These are phyloP conservation scores for Austroboletus eburneus DNA, from an alignment of 768 basidiomycete genomes.

Conservation along the genomic window DNA sequence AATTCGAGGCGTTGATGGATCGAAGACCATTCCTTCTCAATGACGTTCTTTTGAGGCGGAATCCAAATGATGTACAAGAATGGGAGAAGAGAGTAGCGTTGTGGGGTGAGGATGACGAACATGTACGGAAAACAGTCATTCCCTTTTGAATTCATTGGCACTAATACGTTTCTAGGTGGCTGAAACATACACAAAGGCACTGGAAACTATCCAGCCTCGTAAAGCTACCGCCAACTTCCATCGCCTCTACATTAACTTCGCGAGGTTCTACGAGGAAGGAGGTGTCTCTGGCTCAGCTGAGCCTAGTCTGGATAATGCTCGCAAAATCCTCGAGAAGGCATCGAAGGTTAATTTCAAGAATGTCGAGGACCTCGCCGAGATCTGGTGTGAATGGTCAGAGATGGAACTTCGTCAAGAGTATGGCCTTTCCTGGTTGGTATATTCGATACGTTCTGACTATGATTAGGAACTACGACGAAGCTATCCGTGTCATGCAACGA, in stretches of 20 bases:
- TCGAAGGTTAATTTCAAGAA: conserved; percentile 87
- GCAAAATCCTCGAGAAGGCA: conserved; percentile 91
- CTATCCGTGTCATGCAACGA: conserved; percentile 94
- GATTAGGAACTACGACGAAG: conserved; percentile 92
- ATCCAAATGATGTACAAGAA: conserved; percentile 97
- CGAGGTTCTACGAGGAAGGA: conserved; percentile 96
- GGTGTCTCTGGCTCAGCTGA: conserved; percentile 79
- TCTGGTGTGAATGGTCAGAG: conserved; percentile 99
- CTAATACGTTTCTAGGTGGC: conserved; percentile 56
- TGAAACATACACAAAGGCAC: conserved; percentile 86
- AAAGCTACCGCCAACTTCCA: conserved; percentile 90
- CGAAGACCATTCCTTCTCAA: conserved; percentile 94
- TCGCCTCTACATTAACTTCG: conserved; percentile 89
- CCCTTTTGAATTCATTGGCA: not conserved
- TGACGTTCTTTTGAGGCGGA: conserved; percentile 87
- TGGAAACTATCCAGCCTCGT: conserved; percentile 83
- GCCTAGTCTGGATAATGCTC: conserved; percentile 75
- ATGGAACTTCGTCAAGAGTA: conserved; percentile 96
- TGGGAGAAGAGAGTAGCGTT: conserved; percentile 98
- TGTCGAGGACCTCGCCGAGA: conserved; percentile 97
- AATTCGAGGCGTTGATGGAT: conserved; percentile 93
- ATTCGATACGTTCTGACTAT: conserved; percentile 8
- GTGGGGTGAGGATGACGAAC: conserved; percentile 91
- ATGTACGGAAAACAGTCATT: conserved; percentile 44
- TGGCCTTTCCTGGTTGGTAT: conserved; percentile 28